A percentile compares a stretch with the other conserved stretches of the same genome.
Evolutionary conservation across 2,329 filamentous ascomycete genomes (phyloP).

Genomic region (Botrytis cinerea): DNA sequence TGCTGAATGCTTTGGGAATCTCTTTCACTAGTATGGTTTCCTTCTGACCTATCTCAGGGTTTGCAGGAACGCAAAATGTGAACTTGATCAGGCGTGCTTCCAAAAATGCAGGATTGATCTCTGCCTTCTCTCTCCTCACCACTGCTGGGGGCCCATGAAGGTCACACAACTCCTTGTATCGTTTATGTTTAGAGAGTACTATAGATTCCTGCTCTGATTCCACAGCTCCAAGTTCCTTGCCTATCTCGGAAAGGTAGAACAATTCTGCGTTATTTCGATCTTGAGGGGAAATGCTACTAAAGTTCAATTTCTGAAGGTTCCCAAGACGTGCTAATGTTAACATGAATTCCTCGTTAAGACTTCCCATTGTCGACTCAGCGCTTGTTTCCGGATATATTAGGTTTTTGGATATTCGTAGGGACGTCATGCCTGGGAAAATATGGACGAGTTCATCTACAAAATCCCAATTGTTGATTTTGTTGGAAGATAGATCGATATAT

Average conservation of each 20-base stretch:
- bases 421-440: constrained; percentile 71
- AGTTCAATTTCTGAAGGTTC: constrained; percentile 69
- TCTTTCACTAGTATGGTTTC: constrained; percentile 36
- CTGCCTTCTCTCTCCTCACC: constrained; percentile 48
- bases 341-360: constrained; percentile 84
- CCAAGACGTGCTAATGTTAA: constrained; percentile 76
- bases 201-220: constrained; percentile 53
- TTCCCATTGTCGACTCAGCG: constrained; percentile 47
- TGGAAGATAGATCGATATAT: constrained; percentile 74
- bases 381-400: constrained; percentile 65
- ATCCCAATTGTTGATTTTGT: constrained; percentile 66
- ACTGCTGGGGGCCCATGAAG: constrained; percentile 73
- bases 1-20: constrained; percentile 75
- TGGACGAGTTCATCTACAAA: constrained; percentile 70
- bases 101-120: constrained; percentile 75
- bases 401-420: constrained; percentile 81
- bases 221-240: constrained; percentile 67
- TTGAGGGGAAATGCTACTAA: constrained; percentile 66
- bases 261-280: constrained; percentile 88
- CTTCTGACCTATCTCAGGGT: constrained; percentile 26
- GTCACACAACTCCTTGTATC: constrained; percentile 73
- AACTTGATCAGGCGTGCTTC: constrained; percentile 73
- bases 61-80: constrained; percentile 51
- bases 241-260: constrained; percentile 88
- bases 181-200: constrained; percentile 65